Conservation (phyloP, 2,329 filamentous ascomycete genomes). For the Ophiostoma himal-ulmi region DNA sequence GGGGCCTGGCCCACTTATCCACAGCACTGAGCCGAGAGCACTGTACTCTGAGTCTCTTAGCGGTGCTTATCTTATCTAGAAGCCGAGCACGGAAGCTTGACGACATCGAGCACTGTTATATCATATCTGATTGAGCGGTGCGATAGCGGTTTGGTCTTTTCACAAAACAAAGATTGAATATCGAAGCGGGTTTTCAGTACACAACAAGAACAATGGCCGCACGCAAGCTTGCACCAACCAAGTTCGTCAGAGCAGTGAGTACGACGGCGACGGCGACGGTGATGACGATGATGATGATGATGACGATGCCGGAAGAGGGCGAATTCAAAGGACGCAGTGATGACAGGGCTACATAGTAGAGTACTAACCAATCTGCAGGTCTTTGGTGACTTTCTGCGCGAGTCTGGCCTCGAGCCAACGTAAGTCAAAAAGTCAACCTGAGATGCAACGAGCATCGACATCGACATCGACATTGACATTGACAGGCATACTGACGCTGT, state of each 20-base stretch:
- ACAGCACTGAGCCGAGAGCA: not conserved
- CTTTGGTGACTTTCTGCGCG: conserved; percentile 75
- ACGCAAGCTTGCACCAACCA: conserved; percentile 30
- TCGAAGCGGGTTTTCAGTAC: not conserved
- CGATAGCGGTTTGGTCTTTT: too few species aligned
- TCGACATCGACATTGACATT: not conserved
- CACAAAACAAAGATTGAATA: too few species aligned
- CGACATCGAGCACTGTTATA: not conserved
- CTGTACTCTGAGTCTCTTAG: not conserved
- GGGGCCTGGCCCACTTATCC: not conserved
- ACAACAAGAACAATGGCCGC: conserved; percentile 30
- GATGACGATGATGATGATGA: not conserved
- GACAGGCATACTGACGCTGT: not conserved
- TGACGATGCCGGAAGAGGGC: not conserved
- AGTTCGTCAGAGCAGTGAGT: conserved; percentile 33
- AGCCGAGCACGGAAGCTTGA: not conserved
- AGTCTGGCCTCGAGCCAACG: conserved; percentile 86
- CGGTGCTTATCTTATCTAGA: not conserved
- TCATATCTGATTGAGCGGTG: not conserved
- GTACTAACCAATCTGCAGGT: conserved; percentile 48
- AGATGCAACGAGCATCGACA: not conserved
- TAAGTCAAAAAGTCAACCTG: conserved; percentile 45
- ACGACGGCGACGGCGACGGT: not conserved
- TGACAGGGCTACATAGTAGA: not conserved
- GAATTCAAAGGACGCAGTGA: not conserved